Percentiles rank a stretch among this genome's conserved stretches.
Conservation (phyloP, 306 rosid species). For the Cucumis hystrix region DNA sequence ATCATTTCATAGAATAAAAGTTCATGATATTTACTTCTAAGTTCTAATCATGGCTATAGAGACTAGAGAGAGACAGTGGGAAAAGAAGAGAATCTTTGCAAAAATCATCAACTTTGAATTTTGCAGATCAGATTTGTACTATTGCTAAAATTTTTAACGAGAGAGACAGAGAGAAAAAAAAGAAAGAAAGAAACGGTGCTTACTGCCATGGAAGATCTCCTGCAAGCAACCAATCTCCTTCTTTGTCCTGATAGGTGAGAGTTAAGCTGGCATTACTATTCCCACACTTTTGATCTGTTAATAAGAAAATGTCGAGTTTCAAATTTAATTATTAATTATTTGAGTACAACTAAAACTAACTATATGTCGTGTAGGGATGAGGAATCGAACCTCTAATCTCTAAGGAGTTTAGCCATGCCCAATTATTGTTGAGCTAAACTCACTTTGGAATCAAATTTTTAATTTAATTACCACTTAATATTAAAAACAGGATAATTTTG, state of each 20-base stretch:
- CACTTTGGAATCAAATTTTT: background rate
- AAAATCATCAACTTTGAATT: background rate
- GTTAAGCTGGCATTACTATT: conserved; percentile 20
- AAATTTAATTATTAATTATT: background rate
- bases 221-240: conserved; percentile 58
- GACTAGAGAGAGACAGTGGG: background rate
- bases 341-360: no score
- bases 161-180: background rate
- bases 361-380: no score
- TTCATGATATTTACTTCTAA: background rate
- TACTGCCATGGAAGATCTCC: conserved; percentile 76
- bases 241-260: conserved; percentile 46
- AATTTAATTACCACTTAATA: background rate
- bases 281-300: conserved; percentile 24
- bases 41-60: background rate
- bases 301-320: background rate
- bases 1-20: background rate
- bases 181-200: background rate
- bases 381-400: no score
- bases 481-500: background rate
- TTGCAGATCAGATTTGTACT: background rate
- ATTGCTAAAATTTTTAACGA: background rate
- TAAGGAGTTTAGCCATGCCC: no score
- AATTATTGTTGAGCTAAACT: no score
- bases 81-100: background rate